These are phyloP conservation scores for Inga laurina DNA, from an alignment of 306 rosid species.

Conservation along the genomic window DNA sequence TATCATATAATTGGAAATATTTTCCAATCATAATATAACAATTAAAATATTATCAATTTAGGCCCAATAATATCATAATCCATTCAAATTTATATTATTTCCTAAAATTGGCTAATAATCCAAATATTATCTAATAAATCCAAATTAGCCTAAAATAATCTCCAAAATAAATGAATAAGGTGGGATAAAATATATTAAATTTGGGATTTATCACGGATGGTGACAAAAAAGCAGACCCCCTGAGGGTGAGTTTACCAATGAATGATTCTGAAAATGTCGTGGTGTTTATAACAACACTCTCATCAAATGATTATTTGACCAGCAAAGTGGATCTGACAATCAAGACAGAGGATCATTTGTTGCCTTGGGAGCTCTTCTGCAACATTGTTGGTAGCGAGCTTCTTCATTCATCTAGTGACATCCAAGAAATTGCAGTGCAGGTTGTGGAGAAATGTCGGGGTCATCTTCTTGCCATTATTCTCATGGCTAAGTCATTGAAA, in stretches of 20 bases:
- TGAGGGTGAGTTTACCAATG: background rate
- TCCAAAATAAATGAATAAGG: no score
- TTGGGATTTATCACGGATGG: no score
- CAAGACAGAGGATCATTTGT: conserved; percentile 3
- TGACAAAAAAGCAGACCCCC: background rate
- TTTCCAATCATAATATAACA: no score
- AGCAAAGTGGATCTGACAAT: background rate
- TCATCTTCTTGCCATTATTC: background rate
- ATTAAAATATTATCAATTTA: no score
- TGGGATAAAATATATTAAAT: no score
- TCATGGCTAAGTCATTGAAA: background rate
- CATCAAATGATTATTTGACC: background rate
- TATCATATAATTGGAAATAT: no score
- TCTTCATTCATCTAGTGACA: background rate
- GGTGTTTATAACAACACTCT: background rate
- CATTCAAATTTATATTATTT: no score
- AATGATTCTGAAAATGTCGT: background rate
- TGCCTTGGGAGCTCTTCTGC: conserved; percentile 11
- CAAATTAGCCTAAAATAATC: no score
- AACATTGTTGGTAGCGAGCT: background rate
- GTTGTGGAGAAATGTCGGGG: background rate
- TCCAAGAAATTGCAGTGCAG: background rate
- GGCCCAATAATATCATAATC: no score
- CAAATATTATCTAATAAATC: no score
- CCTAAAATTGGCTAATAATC: no score